phyloP scores from a whole-genome alignment of 441 rosid species.

The Gossypium trilobum region DNA sequence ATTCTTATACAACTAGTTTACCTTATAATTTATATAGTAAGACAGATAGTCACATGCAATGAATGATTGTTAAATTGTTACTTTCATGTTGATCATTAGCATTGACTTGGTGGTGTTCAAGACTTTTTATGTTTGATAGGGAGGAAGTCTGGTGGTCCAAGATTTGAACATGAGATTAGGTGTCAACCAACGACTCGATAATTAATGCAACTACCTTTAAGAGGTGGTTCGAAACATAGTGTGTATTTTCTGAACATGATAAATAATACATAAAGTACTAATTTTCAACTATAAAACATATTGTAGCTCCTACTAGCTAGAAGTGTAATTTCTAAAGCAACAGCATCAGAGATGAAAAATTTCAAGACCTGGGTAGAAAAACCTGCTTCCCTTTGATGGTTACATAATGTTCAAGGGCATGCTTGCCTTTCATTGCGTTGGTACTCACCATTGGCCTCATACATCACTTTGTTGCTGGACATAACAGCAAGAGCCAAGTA shows the following conservation, averaged over 20 bases:
- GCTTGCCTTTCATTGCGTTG: neutral
- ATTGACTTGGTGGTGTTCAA: neutral
- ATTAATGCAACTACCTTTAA: too few relatives aligned
- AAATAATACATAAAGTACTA: neutral
- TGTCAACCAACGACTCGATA: too few relatives aligned
- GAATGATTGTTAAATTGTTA: neutral
- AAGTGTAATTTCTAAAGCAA: neutral
- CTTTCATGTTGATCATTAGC: neutral
- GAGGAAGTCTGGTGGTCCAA: too few relatives aligned
- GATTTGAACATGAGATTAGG: too few relatives aligned
- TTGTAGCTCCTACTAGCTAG: neutral
- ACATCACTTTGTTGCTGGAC: constrained; percentile 26
- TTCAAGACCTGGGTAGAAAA: constrained; percentile 1
- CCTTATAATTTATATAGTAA: neutral
- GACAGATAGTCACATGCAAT: neutral
- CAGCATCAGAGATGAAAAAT: neutral
- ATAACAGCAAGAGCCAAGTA: constrained; percentile 32
- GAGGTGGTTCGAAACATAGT: too few relatives aligned
- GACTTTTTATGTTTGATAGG: neutral
- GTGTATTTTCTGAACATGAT: too few relatives aligned
- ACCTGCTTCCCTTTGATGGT: constrained; percentile 1
- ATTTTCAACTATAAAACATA: neutral
- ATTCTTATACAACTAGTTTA: neutral
- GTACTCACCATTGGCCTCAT: neutral
- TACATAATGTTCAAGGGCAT: neutral